Base-by-base conservation (phyloP, 306 rosid species). In the Vigna reflexopilosa region DNA sequence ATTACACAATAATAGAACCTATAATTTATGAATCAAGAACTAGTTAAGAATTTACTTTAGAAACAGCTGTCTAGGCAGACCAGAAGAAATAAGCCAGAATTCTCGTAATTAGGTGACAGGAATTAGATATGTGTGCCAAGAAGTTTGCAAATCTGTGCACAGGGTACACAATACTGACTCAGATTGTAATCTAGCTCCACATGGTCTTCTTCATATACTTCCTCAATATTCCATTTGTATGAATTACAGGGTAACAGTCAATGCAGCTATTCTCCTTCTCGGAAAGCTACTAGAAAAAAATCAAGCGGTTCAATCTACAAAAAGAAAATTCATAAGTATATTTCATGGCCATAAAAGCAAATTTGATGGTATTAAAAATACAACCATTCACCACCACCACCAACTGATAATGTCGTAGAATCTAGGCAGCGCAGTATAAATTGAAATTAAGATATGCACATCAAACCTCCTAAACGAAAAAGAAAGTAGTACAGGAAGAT, bases 231-330 rank as follows among this genome's bases (percentile, higher is more conserved):
- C 79, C 62, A 12, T 55, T 81, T 71, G 49, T 71, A 77, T 52
- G 75, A 82, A 76, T 72, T 70, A 70, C 81, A 75, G 66, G 81
- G 71, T 66, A 70, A 83, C 62, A 56, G 73, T 70, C 51, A 80
- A 71, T n/a, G 71, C 79, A 81, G 84, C 79, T 80, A 78, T 80
- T 59, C 70, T 79, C 76, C 73, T 80, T 81, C 81, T 71, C 62
- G 75, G 83, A 71, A 72, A 66, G 86, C 77, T n/a, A 77, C 72
- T 65, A 82, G 76, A 68, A 88, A 78, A 26, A 72, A 83, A 88
- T 75, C 72, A 80, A 82, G 80, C 76, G 32, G 87, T 82, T 66
- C 80, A 86, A 85, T 91, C 93, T 87, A 91, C 91, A 89, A 76
- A 34, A 20, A 73, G 49, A 82, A 45, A 61, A 51, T 22, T 8